Percentiles rank a stretch among this genome's conserved stretches.
Evolutionary conservation across 192 early-diverging fungal species (phyloP).

Genomic region (Cetraspora pellucida): DNA sequence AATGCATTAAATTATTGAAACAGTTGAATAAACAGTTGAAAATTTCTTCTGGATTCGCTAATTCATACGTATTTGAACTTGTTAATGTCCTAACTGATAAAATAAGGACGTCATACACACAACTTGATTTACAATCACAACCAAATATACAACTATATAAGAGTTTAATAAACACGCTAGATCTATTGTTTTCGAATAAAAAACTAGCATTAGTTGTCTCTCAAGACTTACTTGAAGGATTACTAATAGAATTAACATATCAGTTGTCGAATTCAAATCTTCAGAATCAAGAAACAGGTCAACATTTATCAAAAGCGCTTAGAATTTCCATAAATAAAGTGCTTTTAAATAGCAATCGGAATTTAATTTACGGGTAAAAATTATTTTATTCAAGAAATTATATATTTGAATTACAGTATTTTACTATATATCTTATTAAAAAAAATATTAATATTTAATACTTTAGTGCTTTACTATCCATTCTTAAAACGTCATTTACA

Average conservation of each 20-base stretch:
- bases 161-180: conserved; percentile 76
- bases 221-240: conserved; percentile 62
- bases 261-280: conserved; percentile 80
- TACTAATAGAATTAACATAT: conserved; percentile 77
- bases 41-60: conserved; percentile 51
- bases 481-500: conserved; percentile 63
- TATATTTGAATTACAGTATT: background rate
- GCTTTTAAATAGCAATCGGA: conserved; percentile 85
- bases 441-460: background rate
- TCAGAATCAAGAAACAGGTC: conserved; percentile 57
- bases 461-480: conserved; percentile 68
- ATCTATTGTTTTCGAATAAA: conserved; percentile 73
- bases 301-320: conserved; percentile 66
- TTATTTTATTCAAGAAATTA: background rate
- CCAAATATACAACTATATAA: conserved; percentile 71
- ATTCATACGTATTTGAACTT: conserved; percentile 63
- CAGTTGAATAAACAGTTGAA: conserved; percentile 67
- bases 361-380: conserved; percentile 66
- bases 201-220: conserved; percentile 66
- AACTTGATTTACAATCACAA: conserved; percentile 52
- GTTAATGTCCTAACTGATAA: conserved; percentile 74
- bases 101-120: conserved; percentile 68
- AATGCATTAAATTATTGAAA: conserved; percentile 75
- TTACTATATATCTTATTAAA: background rate
- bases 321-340: conserved; percentile 91